phyloP scores from a whole-genome alignment of 2,329 filamentous ascomycete genomes.

The Aspergillus tamarii region DNA sequence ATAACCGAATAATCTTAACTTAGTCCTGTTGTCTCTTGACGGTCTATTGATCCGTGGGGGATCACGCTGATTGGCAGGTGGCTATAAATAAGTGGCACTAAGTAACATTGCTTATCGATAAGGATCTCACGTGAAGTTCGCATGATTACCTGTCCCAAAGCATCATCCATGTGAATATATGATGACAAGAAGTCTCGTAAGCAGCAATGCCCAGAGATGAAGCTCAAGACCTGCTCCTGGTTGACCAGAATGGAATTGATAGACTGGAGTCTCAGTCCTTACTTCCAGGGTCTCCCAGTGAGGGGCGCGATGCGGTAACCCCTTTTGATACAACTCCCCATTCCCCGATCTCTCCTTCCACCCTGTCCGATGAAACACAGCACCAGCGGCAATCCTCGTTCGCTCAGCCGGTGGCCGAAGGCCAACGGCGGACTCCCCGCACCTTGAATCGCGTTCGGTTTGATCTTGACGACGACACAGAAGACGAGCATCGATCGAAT shows the following conservation, averaged over 20 bases:
- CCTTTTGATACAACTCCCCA: slow-evolving; percentile 26
- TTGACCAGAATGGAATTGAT: slow-evolving; percentile 33
- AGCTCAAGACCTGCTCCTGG: slow-evolving; percentile 35
- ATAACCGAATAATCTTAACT: neutral
- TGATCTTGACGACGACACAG: slow-evolving; percentile 51
- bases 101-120: slow-evolving; percentile 25
- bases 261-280: slow-evolving; percentile 39
- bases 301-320: slow-evolving; percentile 32
- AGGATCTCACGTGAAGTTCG: slow-evolving; percentile 22
- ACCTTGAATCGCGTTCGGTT: slow-evolving; percentile 77
- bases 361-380: slow-evolving; percentile 25
- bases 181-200: slow-evolving; percentile 24
- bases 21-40: slow-evolving; percentile 1
- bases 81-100: neutral
- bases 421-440: slow-evolving; percentile 54
- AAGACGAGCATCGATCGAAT: slow-evolving; percentile 35
- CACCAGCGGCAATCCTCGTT: slow-evolving; percentile 47
- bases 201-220: slow-evolving; percentile 49
- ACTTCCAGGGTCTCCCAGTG: slow-evolving; percentile 33
- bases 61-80: neutral
- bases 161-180: slow-evolving; percentile 14
- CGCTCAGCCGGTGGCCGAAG: slow-evolving; percentile 42
- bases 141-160: slow-evolving; percentile 29
- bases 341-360: slow-evolving; percentile 24
- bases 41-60: neutral